Percentiles rank a stretch among this genome's conserved stretches.
phyloP scores from a whole-genome alignment of 2,329 filamentous ascomycete genomes.

The Pleurostoma richardsiae region DNA sequence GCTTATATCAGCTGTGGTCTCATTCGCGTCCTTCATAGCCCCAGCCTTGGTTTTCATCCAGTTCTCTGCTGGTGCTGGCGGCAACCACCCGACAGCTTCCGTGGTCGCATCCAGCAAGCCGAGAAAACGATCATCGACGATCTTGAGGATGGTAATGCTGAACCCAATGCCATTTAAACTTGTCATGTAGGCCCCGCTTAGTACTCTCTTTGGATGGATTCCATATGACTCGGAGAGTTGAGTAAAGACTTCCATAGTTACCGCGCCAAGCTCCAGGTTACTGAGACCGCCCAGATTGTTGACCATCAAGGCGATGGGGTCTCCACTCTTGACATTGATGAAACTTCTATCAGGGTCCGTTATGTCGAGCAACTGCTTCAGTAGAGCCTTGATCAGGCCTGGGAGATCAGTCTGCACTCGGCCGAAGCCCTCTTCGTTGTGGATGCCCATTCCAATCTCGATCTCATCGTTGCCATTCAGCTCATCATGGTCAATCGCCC shows the following conservation, averaged over 20 bases:
- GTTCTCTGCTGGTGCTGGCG: conserved; percentile 51
- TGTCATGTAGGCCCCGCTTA: conserved; percentile 67
- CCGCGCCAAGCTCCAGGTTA: conserved; percentile 60
- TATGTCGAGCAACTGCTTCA: conserved; percentile 57
- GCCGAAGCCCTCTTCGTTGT: conserved; percentile 57
- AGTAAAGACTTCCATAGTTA: conserved; percentile 59
- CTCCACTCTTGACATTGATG: conserved; percentile 51
- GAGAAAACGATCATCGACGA: conserved; percentile 58
- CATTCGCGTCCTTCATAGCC: no score
- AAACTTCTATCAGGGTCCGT: conserved; percentile 61
- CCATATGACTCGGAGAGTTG: conserved; percentile 54
- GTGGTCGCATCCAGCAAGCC: conserved; percentile 63
- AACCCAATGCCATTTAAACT: conserved; percentile 69
- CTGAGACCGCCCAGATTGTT: conserved; percentile 69
- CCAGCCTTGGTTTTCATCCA: conserved; percentile 35
- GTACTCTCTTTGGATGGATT: conserved; percentile 55
- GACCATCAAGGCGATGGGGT: conserved; percentile 55
- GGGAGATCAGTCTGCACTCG: conserved; percentile 41
- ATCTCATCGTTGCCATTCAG: conserved; percentile 48
- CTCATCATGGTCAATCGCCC: conserved; percentile 23
- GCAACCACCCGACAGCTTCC: conserved; percentile 63
- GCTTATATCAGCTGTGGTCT: no score
- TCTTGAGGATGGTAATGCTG: conserved; percentile 61
- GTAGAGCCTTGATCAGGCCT: conserved; percentile 54
- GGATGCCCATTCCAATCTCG: conserved; percentile 70